Evolutionary conservation across 2,329 filamentous ascomycete species (phyloP).

Genomic region (Coniochaeta ligniaria): DNA sequence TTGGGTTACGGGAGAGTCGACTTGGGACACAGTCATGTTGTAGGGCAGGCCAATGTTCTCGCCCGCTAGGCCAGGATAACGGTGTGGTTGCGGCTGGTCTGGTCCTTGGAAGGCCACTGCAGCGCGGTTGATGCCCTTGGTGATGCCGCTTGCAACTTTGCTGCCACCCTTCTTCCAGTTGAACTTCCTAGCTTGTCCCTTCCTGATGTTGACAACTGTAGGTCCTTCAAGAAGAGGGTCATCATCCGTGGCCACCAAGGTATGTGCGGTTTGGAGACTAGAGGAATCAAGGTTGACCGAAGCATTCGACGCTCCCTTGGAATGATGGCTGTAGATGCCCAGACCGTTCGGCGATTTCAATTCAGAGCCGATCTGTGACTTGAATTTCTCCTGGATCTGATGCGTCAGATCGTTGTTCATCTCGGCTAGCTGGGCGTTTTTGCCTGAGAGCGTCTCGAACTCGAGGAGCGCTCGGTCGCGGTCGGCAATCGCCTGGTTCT

Average conservation of each 20-base stretch:
- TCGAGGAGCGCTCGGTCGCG: constrained; percentile 92
- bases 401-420: constrained; percentile 94
- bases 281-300: constrained; percentile 43
- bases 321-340: constrained; percentile 48
- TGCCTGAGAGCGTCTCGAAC: constrained; percentile 88
- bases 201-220: constrained; percentile 92
- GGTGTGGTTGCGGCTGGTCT: constrained; percentile 38
- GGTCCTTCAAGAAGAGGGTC: constrained; percentile 68
- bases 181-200: constrained; percentile 91
- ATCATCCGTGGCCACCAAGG: constrained; percentile 50
- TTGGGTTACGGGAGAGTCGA: constrained; percentile 36
- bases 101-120: constrained; percentile 65
- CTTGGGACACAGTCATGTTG: constrained; percentile 54
- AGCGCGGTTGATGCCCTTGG: constrained; percentile 88
- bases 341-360: constrained; percentile 44
- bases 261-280: constrained; percentile 50
- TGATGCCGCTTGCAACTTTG: constrained; percentile 87
- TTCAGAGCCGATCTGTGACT: constrained; percentile 57
- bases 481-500: constrained; percentile 71
- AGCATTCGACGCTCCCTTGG: constrained; percentile 41
- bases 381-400: constrained; percentile 89
- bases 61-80: constrained; percentile 36
- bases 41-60: constrained; percentile 66
- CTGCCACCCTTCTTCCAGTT: constrained; percentile 98
- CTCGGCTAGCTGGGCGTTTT: constrained; percentile 89